Evolutionary conservation across 1,284 basidiomycete species (phyloP).

Genomic region (Cryptococcus wingfieldii): DNA sequence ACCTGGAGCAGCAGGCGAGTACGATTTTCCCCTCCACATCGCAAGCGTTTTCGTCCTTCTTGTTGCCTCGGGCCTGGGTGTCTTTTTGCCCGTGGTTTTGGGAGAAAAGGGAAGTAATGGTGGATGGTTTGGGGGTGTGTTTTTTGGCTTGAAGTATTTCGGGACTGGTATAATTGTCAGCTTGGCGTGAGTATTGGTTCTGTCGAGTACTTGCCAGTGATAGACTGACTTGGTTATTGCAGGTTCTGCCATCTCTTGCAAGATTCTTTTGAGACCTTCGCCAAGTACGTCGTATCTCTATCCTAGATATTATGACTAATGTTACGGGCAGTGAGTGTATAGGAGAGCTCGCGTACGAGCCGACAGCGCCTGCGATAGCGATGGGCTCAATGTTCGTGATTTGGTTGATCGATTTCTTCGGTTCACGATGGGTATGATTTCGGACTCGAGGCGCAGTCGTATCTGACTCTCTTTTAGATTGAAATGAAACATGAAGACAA

Average conservation of each 20-base stretch:
- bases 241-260: slow-evolving; percentile 13
- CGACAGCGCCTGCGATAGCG: slow-evolving; percentile 11
- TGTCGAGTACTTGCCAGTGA: not conserved
- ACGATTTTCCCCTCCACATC: slow-evolving; percentile 5
- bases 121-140: not conserved
- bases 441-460: not conserved
- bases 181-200: slow-evolving; percentile 6
- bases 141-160: slow-evolving; percentile 10
- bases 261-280: slow-evolving; percentile 11
- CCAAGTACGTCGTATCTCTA: slow-evolving; percentile 3
- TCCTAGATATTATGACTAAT: not conserved
- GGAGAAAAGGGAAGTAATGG: not conserved
- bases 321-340: slow-evolving; percentile 5
- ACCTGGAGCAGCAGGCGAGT: not conserved
- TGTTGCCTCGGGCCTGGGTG: slow-evolving; percentile 8
- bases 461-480: not conserved
- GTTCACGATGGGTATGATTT: slow-evolving; percentile 6
- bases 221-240: not conserved
- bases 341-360: slow-evolving; percentile 9
- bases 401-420: slow-evolving; percentile 8
- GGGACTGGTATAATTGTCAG: slow-evolving; percentile 10
- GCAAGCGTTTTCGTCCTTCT: slow-evolving; percentile 11
- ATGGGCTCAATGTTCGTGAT: slow-evolving; percentile 12
- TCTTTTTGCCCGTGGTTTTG: slow-evolving; percentile 8
- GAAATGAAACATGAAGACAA: not conserved